phyloP scores from a whole-genome alignment of 2,329 filamentous ascomycete genomes.

The Kalaharituber pfeilii region DNA sequence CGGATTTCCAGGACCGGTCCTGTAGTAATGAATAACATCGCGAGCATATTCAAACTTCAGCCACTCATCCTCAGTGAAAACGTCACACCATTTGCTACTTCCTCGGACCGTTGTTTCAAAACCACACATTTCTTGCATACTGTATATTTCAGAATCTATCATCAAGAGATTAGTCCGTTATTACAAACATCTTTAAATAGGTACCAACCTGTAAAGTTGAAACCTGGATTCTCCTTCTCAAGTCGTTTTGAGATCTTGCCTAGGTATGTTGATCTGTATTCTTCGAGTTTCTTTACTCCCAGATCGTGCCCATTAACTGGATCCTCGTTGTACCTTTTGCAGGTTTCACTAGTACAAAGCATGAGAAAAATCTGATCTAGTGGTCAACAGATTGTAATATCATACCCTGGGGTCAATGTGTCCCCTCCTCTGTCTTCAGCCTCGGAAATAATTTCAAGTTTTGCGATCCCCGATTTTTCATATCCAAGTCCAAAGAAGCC shows the following conservation, averaged over 20 bases:
- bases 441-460: constrained; percentile 38
- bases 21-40: constrained; percentile 42
- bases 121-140: constrained; percentile 45
- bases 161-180: constrained; percentile 18
- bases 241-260: constrained; percentile 32
- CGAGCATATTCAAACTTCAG: constrained; percentile 40
- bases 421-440: constrained; percentile 34
- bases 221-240: constrained; percentile 28
- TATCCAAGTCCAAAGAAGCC: constrained; percentile 37
- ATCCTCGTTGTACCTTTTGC: constrained; percentile 28
- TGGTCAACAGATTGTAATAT: background rate
- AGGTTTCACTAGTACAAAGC: constrained; percentile 25
- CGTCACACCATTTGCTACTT: constrained; percentile 38
- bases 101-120: constrained; percentile 40
- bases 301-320: constrained; percentile 32
- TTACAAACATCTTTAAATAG: background rate
- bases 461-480: constrained; percentile 25
- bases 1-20: constrained; percentile 39
- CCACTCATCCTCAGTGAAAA: constrained; percentile 39
- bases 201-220: constrained; percentile 23
- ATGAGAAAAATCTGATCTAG: constrained; percentile 1
- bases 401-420: constrained; percentile 38
- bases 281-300: constrained; percentile 32
- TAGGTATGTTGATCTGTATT: constrained; percentile 35
- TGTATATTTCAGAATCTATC: constrained; percentile 34